Evolutionary conservation across 495 filamentous ascomycete species (phyloP).

Genomic region (Cudoniella acicularis): DNA sequence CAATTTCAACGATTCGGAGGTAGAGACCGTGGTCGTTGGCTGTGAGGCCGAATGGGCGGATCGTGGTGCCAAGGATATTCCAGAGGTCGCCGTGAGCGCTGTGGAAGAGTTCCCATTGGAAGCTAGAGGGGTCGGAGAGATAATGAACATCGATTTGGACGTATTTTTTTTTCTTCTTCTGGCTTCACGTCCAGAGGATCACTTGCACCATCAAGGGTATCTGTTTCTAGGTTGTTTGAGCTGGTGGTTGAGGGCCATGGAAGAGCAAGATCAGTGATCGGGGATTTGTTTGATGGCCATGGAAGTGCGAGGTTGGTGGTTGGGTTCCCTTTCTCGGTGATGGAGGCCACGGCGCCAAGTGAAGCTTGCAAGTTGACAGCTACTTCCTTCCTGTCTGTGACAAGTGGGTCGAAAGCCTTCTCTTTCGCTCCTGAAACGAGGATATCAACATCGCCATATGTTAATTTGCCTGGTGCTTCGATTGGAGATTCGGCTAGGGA

Average conservation of each 20-base stretch:
- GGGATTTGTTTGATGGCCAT: conserved; percentile 33
- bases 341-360: conserved; percentile 30
- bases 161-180: conserved; percentile 30
- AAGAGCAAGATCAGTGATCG: no score
- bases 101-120: conserved; percentile 60
- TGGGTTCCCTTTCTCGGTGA: conserved; percentile 25
- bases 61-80: conserved; percentile 59
- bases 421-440: conserved; percentile 41
- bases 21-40: conserved; percentile 55
- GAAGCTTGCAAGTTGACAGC: conserved; percentile 17
- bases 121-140: conserved; percentile 37
- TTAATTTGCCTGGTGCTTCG: conserved; percentile 51
- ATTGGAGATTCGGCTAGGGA: conserved; percentile 43
- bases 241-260: no score
- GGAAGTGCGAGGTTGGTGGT: conserved; percentile 44
- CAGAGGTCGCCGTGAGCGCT: conserved; percentile 62
- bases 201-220: background rate
- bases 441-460: conserved; percentile 59
- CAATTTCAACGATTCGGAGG: conserved; percentile 60
- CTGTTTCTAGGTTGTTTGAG: no score
- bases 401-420: background rate
- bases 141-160: conserved; percentile 62
- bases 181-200: background rate
- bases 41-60: conserved; percentile 59
- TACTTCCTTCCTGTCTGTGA: conserved; percentile 6